phyloP scores from a whole-genome alignment of 495 filamentous ascomycete species.

The Monascus purpureus region DNA sequence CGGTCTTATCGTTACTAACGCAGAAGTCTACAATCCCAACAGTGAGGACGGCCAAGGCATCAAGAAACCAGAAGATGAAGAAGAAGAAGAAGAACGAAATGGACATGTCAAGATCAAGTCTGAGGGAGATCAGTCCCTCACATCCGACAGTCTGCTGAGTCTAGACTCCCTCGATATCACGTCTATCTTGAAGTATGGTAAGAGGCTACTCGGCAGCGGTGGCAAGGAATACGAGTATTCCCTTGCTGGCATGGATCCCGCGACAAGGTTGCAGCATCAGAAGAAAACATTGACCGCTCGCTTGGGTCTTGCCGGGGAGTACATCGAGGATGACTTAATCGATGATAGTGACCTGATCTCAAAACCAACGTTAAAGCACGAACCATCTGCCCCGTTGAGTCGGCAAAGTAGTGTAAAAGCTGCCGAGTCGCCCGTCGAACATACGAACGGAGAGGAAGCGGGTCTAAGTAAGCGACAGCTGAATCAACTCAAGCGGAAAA shows the following conservation, averaged over 20 bases:
- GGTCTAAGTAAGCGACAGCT: slow-evolving; percentile 80
- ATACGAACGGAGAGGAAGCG: slow-evolving; percentile 44
- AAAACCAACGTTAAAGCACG: slow-evolving; percentile 32
- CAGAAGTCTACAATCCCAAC: slow-evolving; percentile 79
- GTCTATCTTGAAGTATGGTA: slow-evolving; percentile 68
- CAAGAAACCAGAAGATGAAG: slow-evolving; percentile 39
- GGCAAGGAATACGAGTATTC: slow-evolving; percentile 72
- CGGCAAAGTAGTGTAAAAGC: slow-evolving; percentile 33
- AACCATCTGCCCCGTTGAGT: slow-evolving; percentile 16
- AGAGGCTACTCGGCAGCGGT: slow-evolving; percentile 66
- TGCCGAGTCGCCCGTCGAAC: slow-evolving; percentile 36
- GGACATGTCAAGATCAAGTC: slow-evolving; percentile 24
- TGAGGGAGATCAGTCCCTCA: slow-evolving; percentile 11
- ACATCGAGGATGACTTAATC: slow-evolving; percentile 70
- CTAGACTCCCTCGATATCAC: slow-evolving; percentile 64
- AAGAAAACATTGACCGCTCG: slow-evolving; percentile 76
- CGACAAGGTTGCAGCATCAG: slow-evolving; percentile 64
- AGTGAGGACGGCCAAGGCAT: slow-evolving; percentile 37
- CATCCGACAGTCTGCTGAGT: slow-evolving; percentile 44
- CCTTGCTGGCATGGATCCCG: slow-evolving; percentile 67
- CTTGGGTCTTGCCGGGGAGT: slow-evolving; percentile 72
- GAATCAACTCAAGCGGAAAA: slow-evolving; percentile 85
- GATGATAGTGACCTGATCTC: slow-evolving; percentile 45
- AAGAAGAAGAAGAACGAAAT: slow-evolving; percentile 36
- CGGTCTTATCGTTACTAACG: slow-evolving; percentile 82